Percentiles rank a stretch among this genome's conserved stretches.
phyloP scores from a whole-genome alignment of 306 rosid species.

The Sindora glabra region DNA sequence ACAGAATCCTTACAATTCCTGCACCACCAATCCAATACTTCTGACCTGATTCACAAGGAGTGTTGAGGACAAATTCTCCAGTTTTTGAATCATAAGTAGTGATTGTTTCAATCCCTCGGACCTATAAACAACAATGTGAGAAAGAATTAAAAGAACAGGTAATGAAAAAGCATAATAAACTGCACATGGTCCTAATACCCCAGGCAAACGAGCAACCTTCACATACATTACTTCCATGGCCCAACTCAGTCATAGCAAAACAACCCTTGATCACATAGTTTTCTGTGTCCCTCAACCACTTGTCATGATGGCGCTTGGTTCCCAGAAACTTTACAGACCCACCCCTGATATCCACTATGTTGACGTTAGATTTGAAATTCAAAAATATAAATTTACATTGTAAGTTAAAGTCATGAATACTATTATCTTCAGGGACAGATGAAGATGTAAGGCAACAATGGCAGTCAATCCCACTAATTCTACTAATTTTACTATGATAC shows the following conservation, averaged over 20 bases:
- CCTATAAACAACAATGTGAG: constrained; percentile 32
- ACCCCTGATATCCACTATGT: constrained; percentile 60
- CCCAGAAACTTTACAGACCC: constrained; percentile 73
- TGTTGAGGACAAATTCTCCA: constrained; percentile 72
- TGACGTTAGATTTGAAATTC: too few relatives aligned
- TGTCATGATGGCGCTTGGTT: constrained; percentile 80
- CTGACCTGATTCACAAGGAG: constrained; percentile 88
- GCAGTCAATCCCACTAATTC: too few relatives aligned
- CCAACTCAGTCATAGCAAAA: constrained; percentile 93
- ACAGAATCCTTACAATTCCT: constrained; percentile 48
- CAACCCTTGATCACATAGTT: constrained; percentile 61
- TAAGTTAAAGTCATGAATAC: background rate
- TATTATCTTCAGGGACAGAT: too few relatives aligned
- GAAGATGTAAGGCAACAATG: too few relatives aligned
- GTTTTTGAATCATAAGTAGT: constrained; percentile 69
- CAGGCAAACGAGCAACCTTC: constrained; percentile 14
- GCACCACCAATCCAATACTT: constrained; percentile 99
- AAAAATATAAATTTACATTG: too few relatives aligned
- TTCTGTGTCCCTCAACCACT: constrained; percentile 74
- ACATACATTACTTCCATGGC: constrained; percentile 96
- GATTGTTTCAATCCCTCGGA: constrained; percentile 87
- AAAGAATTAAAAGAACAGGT: constrained; percentile 12
- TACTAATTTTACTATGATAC: too few relatives aligned
- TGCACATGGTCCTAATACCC: constrained; percentile 3
- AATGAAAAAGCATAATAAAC: background rate